Evolutionary conservation across 2,329 filamentous ascomycete species (phyloP).

Genomic region (Pseudocercospora crystallina): DNA sequence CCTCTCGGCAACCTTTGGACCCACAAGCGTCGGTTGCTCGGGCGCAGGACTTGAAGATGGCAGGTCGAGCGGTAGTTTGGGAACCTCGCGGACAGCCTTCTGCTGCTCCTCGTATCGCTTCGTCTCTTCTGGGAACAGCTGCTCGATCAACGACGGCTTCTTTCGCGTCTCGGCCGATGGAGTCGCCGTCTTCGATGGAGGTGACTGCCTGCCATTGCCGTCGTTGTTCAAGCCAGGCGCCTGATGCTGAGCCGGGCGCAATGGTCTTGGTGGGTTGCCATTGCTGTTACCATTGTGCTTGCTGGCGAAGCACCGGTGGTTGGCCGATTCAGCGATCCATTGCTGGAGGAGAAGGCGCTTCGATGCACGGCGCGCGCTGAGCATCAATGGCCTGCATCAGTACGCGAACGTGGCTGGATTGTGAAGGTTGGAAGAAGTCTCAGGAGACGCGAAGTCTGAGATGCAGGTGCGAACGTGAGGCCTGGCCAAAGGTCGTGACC

Average conservation of each 20-base stretch:
- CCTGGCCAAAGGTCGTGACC: too few relatives aligned
- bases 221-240: background rate
- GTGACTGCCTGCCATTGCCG: background rate
- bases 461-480: too few relatives aligned
- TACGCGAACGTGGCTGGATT: too few relatives aligned
- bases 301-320: constrained; percentile 1
- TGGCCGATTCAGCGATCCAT: constrained; percentile 6
- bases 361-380: constrained; percentile 19
- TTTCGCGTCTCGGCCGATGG: background rate
- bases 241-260: background rate
- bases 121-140: constrained; percentile 57
- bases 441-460: background rate
- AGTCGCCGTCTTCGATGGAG: background rate
- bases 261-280: background rate
- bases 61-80: constrained; percentile 32
- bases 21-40: too few relatives aligned
- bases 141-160: constrained; percentile 44
- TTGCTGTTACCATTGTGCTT: background rate
- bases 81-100: constrained; percentile 32
- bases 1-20: too few relatives aligned
- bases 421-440: too few relatives aligned
- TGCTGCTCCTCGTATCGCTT: constrained; percentile 28
- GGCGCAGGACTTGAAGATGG: background rate
- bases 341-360: constrained; percentile 18
- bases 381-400: constrained; percentile 26